phyloP scores from a whole-genome alignment of 1,139 yeast genomes.

The Debaryomyces fabryi region DNA sequence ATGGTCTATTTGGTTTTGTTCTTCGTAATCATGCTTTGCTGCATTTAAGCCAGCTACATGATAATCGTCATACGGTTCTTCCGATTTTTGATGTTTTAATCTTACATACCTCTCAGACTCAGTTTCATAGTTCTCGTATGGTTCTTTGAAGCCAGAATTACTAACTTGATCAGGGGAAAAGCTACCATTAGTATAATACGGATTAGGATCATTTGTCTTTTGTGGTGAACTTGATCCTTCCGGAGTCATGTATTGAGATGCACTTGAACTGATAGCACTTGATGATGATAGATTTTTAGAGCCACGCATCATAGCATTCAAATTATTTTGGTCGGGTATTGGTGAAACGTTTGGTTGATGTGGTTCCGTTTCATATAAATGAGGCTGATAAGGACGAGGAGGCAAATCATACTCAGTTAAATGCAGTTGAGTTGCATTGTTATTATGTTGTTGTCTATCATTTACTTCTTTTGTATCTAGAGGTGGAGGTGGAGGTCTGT shows the following conservation, averaged over 20 bases:
- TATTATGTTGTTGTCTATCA: background rate
- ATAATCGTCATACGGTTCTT: conserved; percentile 37
- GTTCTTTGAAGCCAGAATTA: conserved; percentile 21
- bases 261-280: conserved; percentile 5
- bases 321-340: conserved; percentile 7
- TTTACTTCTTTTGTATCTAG: conserved; percentile 1
- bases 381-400: conserved; percentile 6
- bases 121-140: conserved; percentile 25
- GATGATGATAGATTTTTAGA: background rate
- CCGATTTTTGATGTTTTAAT: conserved; percentile 12
- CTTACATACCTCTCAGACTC: conserved; percentile 17
- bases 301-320: background rate
- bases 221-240: conserved; percentile 1
- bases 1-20: background rate
- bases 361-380: conserved; percentile 7
- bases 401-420: background rate
- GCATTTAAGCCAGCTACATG: conserved; percentile 22
- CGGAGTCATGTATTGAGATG: conserved; percentile 4
- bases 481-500: conserved; percentile 22
- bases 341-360: conserved; percentile 9
- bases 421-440: background rate
- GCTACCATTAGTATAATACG: background rate
- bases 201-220: background rate
- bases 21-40: conserved; percentile 22
- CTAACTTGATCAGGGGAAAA: background rate